Evolutionary conservation across 208 protist genomes (phyloP).

Genomic region (Histomonas meleagridis): DNA sequence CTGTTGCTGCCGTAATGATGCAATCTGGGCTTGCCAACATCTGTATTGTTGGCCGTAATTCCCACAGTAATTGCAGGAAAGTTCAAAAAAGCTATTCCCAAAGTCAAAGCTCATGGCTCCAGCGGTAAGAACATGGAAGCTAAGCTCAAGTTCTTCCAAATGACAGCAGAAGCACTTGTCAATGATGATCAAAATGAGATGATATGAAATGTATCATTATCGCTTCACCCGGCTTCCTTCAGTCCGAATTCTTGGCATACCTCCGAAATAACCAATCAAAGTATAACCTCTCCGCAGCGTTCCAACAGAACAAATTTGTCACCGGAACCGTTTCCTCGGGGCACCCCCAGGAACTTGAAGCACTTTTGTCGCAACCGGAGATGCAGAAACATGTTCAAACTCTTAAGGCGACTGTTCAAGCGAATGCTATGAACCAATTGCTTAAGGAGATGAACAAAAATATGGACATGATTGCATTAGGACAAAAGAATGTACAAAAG

Average conservation of each 20-base stretch:
- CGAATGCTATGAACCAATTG: neutral
- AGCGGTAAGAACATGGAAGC: neutral
- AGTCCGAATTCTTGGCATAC: neutral
- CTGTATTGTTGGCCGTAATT: neutral
- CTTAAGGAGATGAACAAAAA: neutral
- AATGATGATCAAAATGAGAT: neutral
- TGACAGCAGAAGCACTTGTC: neutral
- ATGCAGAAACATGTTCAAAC: neutral
- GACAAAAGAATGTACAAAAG: neutral
- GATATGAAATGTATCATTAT: constrained; percentile 21
- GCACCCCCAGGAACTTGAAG: neutral
- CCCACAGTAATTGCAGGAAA: neutral
- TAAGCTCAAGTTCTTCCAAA: neutral
- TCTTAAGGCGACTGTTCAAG: neutral
- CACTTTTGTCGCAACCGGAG: neutral
- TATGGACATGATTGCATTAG: neutral
- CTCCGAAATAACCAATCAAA: neutral
- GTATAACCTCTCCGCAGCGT: neutral
- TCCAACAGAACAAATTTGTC: neutral
- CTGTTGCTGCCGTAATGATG: constrained; percentile 7
- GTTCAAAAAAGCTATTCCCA: neutral
- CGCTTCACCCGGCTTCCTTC: constrained; percentile 5
- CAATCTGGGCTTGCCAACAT: neutral
- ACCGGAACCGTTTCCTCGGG: neutral
- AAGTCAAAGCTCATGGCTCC: neutral